These are phyloP conservation scores for Ceratorhiza oryzae-sativae DNA, from an alignment of 1,284 basidiomycete species.

Conservation along the genomic window DNA sequence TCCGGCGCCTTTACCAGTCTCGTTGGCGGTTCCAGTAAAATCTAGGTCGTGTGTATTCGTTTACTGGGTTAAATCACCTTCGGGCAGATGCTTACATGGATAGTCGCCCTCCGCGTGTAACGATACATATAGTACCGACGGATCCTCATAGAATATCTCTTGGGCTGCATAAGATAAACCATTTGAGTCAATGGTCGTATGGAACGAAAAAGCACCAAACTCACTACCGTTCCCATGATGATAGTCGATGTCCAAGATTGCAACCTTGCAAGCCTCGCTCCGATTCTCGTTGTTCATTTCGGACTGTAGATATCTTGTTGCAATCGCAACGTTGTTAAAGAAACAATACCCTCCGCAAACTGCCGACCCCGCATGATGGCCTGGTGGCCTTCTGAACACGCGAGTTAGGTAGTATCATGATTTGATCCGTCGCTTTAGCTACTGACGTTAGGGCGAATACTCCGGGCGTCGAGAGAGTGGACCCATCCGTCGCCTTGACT, in stretches of 20 bases:
- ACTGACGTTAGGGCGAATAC: conserved; percentile 51
- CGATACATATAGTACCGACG: conserved; percentile 51
- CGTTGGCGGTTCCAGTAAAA: conserved; percentile 50
- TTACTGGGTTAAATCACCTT: background rate
- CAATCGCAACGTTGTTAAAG: conserved; percentile 52
- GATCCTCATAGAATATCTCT: conserved; percentile 52
- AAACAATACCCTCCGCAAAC: conserved; percentile 54
- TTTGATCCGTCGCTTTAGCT: background rate
- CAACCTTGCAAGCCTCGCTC: conserved; percentile 43
- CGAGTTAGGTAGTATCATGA: background rate
- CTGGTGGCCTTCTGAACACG: conserved; percentile 51
- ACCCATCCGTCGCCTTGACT: background rate
- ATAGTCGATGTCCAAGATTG: conserved; percentile 54
- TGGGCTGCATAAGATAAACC: conserved; percentile 45
- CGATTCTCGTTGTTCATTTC: background rate
- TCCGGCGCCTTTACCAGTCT: conserved; percentile 49
- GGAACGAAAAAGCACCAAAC: conserved; percentile 22
- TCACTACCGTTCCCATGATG: conserved; percentile 54
- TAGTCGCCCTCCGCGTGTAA: conserved; percentile 52
- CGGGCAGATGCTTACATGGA: conserved; percentile 49
- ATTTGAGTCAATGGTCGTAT: background rate
- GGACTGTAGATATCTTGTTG: conserved; percentile 47
- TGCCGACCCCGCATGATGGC: conserved; percentile 51
- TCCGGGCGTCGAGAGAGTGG: conserved; percentile 19
- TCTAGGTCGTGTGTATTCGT: conserved; percentile 44